These are phyloP conservation scores for Esteya vermicola DNA, from an alignment of 2,329 filamentous ascomycete genomes.

Conservation along the genomic window DNA sequence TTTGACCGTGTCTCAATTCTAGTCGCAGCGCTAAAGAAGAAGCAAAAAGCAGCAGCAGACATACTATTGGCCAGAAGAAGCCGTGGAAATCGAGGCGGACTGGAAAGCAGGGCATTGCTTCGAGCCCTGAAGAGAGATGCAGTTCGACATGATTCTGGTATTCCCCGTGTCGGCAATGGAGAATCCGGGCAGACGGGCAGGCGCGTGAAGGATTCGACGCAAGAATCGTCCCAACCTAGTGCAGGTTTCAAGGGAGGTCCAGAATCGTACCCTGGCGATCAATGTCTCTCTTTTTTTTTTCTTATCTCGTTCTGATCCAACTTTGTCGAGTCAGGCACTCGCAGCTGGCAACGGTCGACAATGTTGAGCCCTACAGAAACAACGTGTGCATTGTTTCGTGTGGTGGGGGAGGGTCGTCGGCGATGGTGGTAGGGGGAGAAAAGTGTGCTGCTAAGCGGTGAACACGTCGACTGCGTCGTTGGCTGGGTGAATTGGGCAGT, in stretches of 20 bases:
- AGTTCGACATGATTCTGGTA: slow-evolving; percentile 18
- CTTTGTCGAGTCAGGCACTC: not conserved
- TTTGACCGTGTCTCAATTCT: not conserved
- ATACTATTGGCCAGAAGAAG: slow-evolving; percentile 15
- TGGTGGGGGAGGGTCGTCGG: not conserved
- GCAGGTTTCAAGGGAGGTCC: too few species aligned
- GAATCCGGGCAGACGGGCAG: not conserved
- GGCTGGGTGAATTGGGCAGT: not conserved
- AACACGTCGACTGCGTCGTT: not conserved
- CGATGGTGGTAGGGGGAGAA: not conserved
- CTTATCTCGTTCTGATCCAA: not conserved
- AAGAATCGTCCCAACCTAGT: too few species aligned
- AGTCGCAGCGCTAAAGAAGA: not conserved
- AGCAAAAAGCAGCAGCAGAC: not conserved
- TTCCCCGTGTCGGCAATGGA: not conserved
- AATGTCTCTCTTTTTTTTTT: too few species aligned
- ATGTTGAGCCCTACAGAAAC: not conserved
- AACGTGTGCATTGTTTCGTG: not conserved
- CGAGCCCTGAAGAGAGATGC: slow-evolving; percentile 59
- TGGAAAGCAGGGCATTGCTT: slow-evolving; percentile 59
- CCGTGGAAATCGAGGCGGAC: slow-evolving; percentile 52
- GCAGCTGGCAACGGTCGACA: not conserved
- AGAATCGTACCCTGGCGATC: too few species aligned
- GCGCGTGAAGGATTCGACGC: too few species aligned
- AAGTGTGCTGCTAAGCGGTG: too few species aligned